Base-by-base conservation (phyloP, 441 rosid species). In the Gossypium schwendimanii region DNA sequence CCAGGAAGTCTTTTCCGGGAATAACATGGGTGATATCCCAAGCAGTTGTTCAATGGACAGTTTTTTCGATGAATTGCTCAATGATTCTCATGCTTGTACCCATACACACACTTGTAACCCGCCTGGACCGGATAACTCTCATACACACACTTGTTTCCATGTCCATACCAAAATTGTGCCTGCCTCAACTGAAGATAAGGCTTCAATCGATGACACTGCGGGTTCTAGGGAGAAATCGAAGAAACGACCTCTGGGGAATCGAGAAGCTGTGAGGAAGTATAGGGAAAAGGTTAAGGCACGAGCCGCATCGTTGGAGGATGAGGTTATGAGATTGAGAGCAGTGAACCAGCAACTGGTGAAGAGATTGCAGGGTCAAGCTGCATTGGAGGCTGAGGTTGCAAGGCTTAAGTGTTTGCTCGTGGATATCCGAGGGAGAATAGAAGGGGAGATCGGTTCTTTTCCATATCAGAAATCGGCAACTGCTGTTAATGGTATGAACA, bases 321-420 rank as follows among this genome's bases (percentile, higher is more conserved):
- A 95, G 78, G 97, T 92, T 39, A 58, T 72, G 36, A 84, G 84
- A 73, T 78, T 95, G 76, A 87, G 87, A 83, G 81, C 91, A 4
- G 11, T 92, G 80, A 95, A 95, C 79, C 94, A 88, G 82, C 98
- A 92, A 75, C 79, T 95, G 65, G 9, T 88, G 87, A 94, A 85
- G 91, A 87, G 89, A 82, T 80, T 94, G 83, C 99, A 94, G 76
- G 91, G 89, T 65, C 96, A 94, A 75, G 93, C 91, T 71, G 89
- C 81, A 39, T 83, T 94, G 84, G 99, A 94, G 79, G 93, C 94
- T 57, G 99, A 94, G 89, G 74, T 87, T 64, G 80, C 94, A 0
- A 86, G 99, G 88, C 91, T 94, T 11, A 94, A 94, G 87, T 94
- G 98, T 87, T 85, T 94, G 82, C 97, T 92, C 75, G 99, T 92